Evolutionary conservation across 164 flowering plant species (phyloP).

Genomic region (Piper longum): DNA sequence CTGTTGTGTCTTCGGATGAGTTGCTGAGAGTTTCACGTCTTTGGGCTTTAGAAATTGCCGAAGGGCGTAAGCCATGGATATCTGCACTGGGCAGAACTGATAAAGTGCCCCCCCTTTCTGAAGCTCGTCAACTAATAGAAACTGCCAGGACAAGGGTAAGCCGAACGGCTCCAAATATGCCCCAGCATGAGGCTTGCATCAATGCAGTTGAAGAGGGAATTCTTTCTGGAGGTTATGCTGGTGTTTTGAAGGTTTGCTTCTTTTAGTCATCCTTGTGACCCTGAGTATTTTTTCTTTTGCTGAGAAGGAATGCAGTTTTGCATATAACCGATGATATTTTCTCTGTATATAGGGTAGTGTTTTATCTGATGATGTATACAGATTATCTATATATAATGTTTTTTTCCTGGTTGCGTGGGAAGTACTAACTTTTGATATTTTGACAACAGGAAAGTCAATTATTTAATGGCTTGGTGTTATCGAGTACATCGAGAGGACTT

Average conservation of each 20-base stretch:
- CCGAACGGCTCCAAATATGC: conserved; percentile 65
- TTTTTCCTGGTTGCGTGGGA: neutral
- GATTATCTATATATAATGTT: too few species aligned
- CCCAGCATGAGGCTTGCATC: conserved; percentile 83
- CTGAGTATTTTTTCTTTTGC: too few species aligned
- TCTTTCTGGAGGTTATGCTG: conserved; percentile 78
- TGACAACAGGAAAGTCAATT: conserved; percentile 48
- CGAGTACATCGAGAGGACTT: conserved; percentile 59
- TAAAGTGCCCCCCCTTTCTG: conserved; percentile 68
- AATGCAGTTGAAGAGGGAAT: conserved; percentile 87
- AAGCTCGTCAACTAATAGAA: conserved; percentile 52
- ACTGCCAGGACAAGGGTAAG: conserved; percentile 55
- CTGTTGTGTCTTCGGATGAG: conserved; percentile 56
- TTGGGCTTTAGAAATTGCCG: conserved; percentile 89
- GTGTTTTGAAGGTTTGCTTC: conserved; percentile 56
- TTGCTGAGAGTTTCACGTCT: conserved; percentile 53
- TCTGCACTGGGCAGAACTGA: conserved; percentile 70
- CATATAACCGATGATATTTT: too few species aligned
- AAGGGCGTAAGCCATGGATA: conserved; percentile 72
- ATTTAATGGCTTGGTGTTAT: conserved; percentile 40
- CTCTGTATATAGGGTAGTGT: neutral
- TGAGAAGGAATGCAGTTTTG: too few species aligned
- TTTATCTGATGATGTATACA: too few species aligned
- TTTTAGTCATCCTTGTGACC: neutral
- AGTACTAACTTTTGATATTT: neutral